Evolutionary conservation across 768 basidiomycete genomes (phyloP), one percentile per base, ranked within the genome.

Genomic region (Mycena alexandri): DNA sequence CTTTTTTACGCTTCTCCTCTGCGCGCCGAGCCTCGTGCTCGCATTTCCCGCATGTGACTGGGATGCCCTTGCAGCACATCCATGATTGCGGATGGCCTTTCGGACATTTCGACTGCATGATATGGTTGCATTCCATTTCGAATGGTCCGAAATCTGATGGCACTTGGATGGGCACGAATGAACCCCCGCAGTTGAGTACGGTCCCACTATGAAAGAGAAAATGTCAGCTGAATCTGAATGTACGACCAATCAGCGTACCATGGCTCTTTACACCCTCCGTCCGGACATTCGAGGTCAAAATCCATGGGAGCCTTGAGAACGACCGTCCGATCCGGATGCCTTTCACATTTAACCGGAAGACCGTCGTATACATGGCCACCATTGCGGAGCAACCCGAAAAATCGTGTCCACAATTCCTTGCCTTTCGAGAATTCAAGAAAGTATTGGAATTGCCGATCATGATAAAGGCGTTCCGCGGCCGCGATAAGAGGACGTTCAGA

Each of bases 401-500:
- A 79, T 10, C 75, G 75, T 0, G 48, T 72, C 90, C 90, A 92
- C 0, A 90, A 41, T 0, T 83, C 80, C 12, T 77, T 77, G 2
- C 86, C 90, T 85, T 84, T 14, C 82, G 82, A 9, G 90, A 80
- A 2, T 80, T 76, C 53, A 75, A 73, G 77, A 91, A 92, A 0
- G 91, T 92, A 8, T 82, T 68, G 0, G 84, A 77, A 65, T 92
- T 91, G 0, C 91, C 91, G 14, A 93, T 82, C 75, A 93, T 82
- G 60, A 92, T 87, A 19, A 91, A 77, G 0, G 83, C 88, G 71
- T 91, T 78, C 0, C 91, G 85, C 16, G 91, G 89, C 16, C 91
- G 86, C 5, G 91, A 92, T 17, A 93, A 79, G 0, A 93, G 79
- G 9, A 93, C 91, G 59, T 91, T 93, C 24, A 92, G 78, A 22